Evolutionary conservation across 2,329 filamentous ascomycete species (phyloP), one percentile per base, ranked within the genome.

Genomic region (Cladosporium cucumerinum): DNA sequence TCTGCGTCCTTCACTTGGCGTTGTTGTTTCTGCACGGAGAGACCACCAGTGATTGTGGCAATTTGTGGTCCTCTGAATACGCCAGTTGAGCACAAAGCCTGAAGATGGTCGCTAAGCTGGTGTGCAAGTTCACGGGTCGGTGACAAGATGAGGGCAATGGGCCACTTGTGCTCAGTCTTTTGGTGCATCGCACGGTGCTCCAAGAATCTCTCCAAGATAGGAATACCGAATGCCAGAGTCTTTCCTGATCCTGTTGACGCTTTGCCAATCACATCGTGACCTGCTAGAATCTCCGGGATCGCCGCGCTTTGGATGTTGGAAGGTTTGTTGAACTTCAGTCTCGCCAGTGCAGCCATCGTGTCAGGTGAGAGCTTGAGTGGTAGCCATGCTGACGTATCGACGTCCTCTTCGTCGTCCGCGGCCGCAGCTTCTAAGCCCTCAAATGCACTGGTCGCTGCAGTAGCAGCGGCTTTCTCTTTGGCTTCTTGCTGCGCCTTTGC

Each of bases 191-290:
- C 32, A 21, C 60, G 60, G 57, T 75, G 73, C 66, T 85, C 84
- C 7, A 99, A 79, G 82, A 89, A 97, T 63, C 85, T 84, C 77
- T 99, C 93, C 11, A 98, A 82, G 64, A 99, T 95, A 0, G 95
- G 95, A 67, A 99, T 93, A 1, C 90, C 92, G 77, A 97, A 99
- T 0, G 95, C 94, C 52, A 99, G 81, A 0, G 95, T 99, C 79
- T 99, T 99, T 71, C 95, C 95, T 16, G 95, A 98, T 69, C 95
- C 95, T 0, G 95, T 99, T 12, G 94, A 90, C 1, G 95, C 95
- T 79, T 99, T 99, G 49, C 95, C 95, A 68, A 99, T 90, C 18
- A 98, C 89, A 77, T 99, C 94, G 74, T 91, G 90, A 0, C 94
- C 94, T 6, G 87, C 86, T 23, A 94, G 76, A 54, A 97, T 91